These are phyloP conservation scores for Barnettozyma salicaria DNA, from an alignment of 805 yeast species.

Conservation along the genomic window DNA sequence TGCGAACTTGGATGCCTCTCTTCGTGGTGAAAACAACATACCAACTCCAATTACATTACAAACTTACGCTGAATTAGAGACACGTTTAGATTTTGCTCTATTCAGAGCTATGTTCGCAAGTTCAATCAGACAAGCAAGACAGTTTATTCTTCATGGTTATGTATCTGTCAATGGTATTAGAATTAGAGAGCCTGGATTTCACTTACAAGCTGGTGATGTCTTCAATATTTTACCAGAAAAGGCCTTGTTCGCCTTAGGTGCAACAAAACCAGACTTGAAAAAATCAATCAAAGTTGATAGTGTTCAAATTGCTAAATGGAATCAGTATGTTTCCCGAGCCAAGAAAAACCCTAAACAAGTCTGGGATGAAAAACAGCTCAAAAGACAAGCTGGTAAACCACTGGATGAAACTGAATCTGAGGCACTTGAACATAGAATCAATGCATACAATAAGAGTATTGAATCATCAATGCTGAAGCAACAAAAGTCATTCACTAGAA, in stretches of 20 bases:
- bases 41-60: slow-evolving; percentile 83
- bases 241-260: slow-evolving; percentile 81
- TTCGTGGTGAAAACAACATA: slow-evolving; percentile 48
- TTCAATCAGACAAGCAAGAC: slow-evolving; percentile 89
- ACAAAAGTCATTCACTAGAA: slow-evolving; percentile 21
- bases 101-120: slow-evolving; percentile 93
- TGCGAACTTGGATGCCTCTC: slow-evolving; percentile 80
- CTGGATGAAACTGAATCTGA: slow-evolving; percentile 18
- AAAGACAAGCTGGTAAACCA: slow-evolving; percentile 29
- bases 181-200: slow-evolving; percentile 73
- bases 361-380: slow-evolving; percentile 30
- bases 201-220: slow-evolving; percentile 77
- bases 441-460: slow-evolving; percentile 14
- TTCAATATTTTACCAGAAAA: slow-evolving; percentile 81
- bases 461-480: slow-evolving; percentile 20
- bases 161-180: slow-evolving; percentile 82
- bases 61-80: slow-evolving; percentile 83
- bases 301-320: slow-evolving; percentile 70
- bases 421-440: slow-evolving; percentile 14
- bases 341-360: slow-evolving; percentile 37
- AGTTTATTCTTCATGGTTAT: slow-evolving; percentile 71
- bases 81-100: slow-evolving; percentile 81
- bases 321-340: slow-evolving; percentile 58
- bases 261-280: slow-evolving; percentile 68
- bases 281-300: slow-evolving; percentile 66